Conservation (phyloP, 2,329 filamentous ascomycete species). For the Penicillium oxalicum region DNA sequence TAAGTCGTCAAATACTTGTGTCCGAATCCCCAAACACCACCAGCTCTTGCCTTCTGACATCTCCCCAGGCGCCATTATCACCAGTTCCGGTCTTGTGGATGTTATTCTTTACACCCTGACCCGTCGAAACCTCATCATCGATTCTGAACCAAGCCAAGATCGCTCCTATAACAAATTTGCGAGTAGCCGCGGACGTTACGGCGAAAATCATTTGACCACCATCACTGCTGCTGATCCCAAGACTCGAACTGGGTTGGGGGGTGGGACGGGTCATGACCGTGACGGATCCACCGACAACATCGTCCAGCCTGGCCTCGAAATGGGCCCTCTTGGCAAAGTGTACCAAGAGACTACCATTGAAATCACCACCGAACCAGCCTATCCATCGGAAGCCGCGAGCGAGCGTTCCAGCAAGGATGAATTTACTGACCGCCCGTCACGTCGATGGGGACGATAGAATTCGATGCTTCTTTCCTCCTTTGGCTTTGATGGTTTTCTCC, state of each 20-base stretch:
- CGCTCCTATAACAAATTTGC: constrained; percentile 29
- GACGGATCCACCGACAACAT: constrained; percentile 46
- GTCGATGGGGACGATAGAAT: constrained; percentile 24
- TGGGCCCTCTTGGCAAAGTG: constrained; percentile 34
- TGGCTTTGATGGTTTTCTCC: background rate
- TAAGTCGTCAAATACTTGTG: constrained; percentile 2
- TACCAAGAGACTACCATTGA: constrained; percentile 43
- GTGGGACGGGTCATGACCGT: constrained; percentile 25
- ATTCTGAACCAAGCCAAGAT: constrained; percentile 42
- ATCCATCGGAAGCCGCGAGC: constrained; percentile 19
- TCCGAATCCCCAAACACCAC: background rate
- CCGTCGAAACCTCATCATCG: constrained; percentile 49
- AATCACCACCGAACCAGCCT: constrained; percentile 35
- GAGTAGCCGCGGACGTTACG: constrained; percentile 23
- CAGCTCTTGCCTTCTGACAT: background rate
- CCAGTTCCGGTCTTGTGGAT: constrained; percentile 55
- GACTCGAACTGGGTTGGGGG: constrained; percentile 10
- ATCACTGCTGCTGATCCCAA: constrained; percentile 28
- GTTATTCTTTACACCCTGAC: constrained; percentile 55
- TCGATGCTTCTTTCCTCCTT: background rate
- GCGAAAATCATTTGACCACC: constrained; percentile 28
- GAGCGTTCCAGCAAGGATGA: constrained; percentile 27
- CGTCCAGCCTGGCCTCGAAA: constrained; percentile 29
- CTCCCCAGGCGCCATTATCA: constrained; percentile 45
- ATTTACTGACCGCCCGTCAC: constrained; percentile 11